phyloP scores from a whole-genome alignment of 2,329 filamentous ascomycete genomes.

The Xylaria arbuscula region DNA sequence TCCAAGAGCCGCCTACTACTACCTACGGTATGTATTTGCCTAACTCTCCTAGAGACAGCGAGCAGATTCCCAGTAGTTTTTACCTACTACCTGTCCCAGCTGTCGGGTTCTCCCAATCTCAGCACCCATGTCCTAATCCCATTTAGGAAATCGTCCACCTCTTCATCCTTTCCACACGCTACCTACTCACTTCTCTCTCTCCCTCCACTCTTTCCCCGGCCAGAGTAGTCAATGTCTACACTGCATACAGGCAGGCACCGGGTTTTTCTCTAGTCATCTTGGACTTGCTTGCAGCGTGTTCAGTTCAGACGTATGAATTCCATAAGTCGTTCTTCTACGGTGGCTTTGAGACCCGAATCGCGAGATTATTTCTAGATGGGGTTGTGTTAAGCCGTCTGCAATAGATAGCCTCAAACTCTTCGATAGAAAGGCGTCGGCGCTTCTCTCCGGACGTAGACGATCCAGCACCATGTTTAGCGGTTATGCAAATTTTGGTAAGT shows the following conservation, averaged over 20 bases:
- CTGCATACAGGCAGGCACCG: background rate
- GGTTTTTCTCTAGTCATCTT: slow-evolving; percentile 1
- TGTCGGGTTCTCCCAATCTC: slow-evolving; percentile 23
- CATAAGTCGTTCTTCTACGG: slow-evolving; percentile 10
- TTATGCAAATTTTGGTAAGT: slow-evolving; percentile 49
- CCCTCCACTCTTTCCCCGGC: background rate
- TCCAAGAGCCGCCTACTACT: slow-evolving; percentile 22
- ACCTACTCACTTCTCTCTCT: background rate
- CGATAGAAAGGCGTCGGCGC: background rate
- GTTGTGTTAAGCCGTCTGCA: slow-evolving; percentile 18
- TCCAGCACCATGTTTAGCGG: slow-evolving; percentile 46
- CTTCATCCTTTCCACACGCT: background rate
- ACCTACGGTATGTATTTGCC: background rate
- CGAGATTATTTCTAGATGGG: slow-evolving; percentile 25
- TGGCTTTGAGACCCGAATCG: slow-evolving; percentile 13
- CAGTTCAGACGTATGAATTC: slow-evolving; percentile 13
- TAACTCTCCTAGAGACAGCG: background rate
- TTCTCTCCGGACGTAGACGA: slow-evolving; percentile 28
- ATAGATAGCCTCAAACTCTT: slow-evolving; percentile 20
- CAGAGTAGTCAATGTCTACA: background rate
- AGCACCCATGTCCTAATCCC: slow-evolving; percentile 27
- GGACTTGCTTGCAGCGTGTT: slow-evolving; percentile 1
- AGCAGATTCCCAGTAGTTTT: slow-evolving; percentile 14
- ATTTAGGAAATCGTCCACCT: slow-evolving; percentile 33
- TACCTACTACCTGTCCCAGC: slow-evolving; percentile 17